Evolutionary conservation across 768 basidiomycete species (phyloP).

Genomic region (Tylopilus felleus): DNA sequence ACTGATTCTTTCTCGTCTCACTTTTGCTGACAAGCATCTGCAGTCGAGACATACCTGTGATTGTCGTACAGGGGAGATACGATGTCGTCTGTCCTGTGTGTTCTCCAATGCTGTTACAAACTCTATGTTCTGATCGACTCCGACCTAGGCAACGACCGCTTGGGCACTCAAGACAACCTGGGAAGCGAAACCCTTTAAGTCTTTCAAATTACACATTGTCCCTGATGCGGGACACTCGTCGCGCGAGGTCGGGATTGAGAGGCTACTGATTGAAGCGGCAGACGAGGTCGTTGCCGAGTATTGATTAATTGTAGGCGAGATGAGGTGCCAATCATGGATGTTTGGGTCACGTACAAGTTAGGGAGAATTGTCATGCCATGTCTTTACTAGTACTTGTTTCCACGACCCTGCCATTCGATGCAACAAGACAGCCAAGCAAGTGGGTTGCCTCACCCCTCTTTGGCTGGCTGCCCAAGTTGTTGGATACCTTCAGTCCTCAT

Average conservation of each 20-base stretch:
- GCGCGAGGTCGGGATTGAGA: slow-evolving; percentile 66
- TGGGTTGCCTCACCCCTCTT: neutral
- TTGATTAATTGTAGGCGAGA: slow-evolving; percentile 2
- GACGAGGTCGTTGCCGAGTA: slow-evolving; percentile 28
- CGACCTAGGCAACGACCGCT: slow-evolving; percentile 69
- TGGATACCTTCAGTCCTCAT: slow-evolving; percentile 6
- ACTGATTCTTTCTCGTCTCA: neutral
- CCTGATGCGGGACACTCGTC: slow-evolving; percentile 88
- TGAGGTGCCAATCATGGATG: neutral
- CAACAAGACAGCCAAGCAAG: neutral
- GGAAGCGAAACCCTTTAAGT: slow-evolving; percentile 58
- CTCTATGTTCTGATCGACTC: neutral
- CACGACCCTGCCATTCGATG: neutral
- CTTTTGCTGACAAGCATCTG: slow-evolving; percentile 4
- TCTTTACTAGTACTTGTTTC: neutral
- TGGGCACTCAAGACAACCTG: slow-evolving; percentile 77
- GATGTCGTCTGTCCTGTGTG: slow-evolving; percentile 84
- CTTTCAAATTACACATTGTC: slow-evolving; percentile 55
- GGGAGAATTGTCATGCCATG: neutral
- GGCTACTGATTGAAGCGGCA: slow-evolving; percentile 63
- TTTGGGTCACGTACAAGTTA: neutral
- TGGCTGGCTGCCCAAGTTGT: neutral
- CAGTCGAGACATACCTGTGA: slow-evolving; percentile 84
- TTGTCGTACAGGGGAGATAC: slow-evolving; percentile 84
- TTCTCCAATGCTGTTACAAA: slow-evolving; percentile 1